Evolutionary conservation across 2,329 filamentous ascomycete genomes (phyloP), one percentile per base, ranked within the genome.

Genomic region (Lecanicillium sp.): DNA sequence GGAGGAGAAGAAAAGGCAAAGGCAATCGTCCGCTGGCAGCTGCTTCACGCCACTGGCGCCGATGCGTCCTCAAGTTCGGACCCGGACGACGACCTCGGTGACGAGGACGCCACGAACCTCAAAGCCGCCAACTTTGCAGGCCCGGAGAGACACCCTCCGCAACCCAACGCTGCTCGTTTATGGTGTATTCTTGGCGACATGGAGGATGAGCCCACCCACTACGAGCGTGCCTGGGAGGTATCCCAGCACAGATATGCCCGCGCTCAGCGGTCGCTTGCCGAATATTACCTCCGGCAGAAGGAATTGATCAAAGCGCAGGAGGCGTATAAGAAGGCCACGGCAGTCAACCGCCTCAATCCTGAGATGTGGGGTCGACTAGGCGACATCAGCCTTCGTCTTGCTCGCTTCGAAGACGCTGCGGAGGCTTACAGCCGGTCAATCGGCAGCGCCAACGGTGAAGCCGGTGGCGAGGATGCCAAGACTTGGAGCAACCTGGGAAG

Each of bases 401-500:
- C 78, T 9, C 71, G 81, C 29, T 97, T 85, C 64, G 70, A 81
- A 15, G 82, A 84, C 15, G 90, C 92, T 0, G 81, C 86, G 1
- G 81, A 90, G 48, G 83, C 88, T 0, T 98, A 94, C 59, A 79
- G 81, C 8, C 75, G 88, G 17, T 83, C 84, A 8, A 89, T 98
- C 10, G 80, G 85, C 48, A 62, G 66, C 6, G 65, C 71, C 0
- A 69, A 65, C 22, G 69, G 71, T 22, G 59, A 59, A 2, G 73
- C 86, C 10, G 92, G 95, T 34, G 89, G 94, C 18, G 81, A 83
- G 37, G 89, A 96, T 54, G 90, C 89, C 1, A 80, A 94, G 54
- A 87, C 87, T 1, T 98, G 92, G 87, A 94, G 85, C 52, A 98
- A 98, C 55, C 72, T 98, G 17, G 92, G 89, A 0, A 88, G 84